These are phyloP conservation scores for Trichoderma sp. DNA, from an alignment of 2,329 filamentous ascomycete genomes.

Conservation along the genomic window DNA sequence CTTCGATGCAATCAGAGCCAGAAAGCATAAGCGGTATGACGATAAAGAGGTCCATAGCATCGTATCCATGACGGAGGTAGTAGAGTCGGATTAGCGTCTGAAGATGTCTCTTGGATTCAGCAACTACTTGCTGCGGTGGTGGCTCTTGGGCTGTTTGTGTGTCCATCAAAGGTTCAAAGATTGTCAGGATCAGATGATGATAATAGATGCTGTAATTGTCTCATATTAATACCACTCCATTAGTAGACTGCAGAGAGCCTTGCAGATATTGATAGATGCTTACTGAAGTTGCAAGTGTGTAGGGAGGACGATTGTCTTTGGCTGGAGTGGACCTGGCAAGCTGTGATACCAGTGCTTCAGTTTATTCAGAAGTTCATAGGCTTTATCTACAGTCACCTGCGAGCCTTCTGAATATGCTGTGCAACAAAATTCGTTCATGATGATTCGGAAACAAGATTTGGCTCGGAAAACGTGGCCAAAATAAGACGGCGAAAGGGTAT, in stretches of 20 bases:
- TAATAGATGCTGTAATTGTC: not conserved
- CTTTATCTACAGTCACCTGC: not conserved
- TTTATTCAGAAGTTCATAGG: not conserved
- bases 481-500: not conserved
- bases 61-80: conserved; percentile 28
- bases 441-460: not conserved
- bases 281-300: conserved; percentile 1
- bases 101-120: not conserved
- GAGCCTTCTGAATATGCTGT: not conserved
- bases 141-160: not conserved
- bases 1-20: conserved; percentile 20
- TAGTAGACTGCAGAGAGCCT: not conserved
- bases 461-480: not conserved
- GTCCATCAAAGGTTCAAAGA: not conserved
- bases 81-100: conserved; percentile 26
- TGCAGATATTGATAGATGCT: not conserved
- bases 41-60: conserved; percentile 23
- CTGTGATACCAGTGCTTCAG: not conserved
- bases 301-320: not conserved
- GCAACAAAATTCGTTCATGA: not conserved
- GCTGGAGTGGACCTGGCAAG: not conserved
- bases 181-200: not conserved
- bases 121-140: not conserved
- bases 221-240: not conserved
- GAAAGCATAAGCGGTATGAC: conserved; percentile 33